Base-by-base conservation (phyloP, 768 basidiomycete genomes). In the Leccinum subtestaceum region DNA sequence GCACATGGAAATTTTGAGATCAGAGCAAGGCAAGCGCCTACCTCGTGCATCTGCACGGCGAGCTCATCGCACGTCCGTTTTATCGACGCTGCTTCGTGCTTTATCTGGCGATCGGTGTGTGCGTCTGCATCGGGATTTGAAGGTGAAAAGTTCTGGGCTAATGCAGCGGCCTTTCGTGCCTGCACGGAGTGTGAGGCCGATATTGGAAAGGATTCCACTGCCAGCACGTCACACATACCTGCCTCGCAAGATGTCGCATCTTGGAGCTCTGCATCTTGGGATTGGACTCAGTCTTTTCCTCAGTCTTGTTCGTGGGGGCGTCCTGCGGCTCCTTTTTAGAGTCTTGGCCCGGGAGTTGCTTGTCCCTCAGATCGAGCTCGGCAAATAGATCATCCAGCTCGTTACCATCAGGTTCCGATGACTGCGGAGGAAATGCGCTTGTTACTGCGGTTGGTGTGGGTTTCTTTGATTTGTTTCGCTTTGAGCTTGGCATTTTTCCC, bases 351-450 rank as follows among this genome's bases (percentile, higher is more conserved):
- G 32, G 32, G 1, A 81, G 77, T 46, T 75, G 72, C 52, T 77
- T 63, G 63, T 91, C 80, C 62, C 80, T 76, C 7, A 83, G 83
- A 65, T 92, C 89, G 27, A 95, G 84, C 70, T 91, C 87, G 7
- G 85, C 81, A 50, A 94, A 72, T 1, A 95, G 82, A 65, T 91
- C 87, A 63, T 91, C 82, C 50, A 93, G 78, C 10, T 81, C 81
- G 56, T 87, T 82, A 46, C 81, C 79, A 40, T 40, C 38, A 19
- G 63, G 60, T 1, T 75, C 65, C 31, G 76, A 70, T 1, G 71
- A 59, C 15, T 70, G 65, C 23, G 72, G 63, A 48, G 68, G 66
- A n/a, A 67, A 40, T 3, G 62, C 15, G 13, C 55, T 48, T 25
- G 67, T 46, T 13, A 63, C 55, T 1, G 73, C 47, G 7, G 73